Base-by-base conservation (phyloP, 2,329 filamentous ascomycete genomes). In the Colletotrichum cereale region DNA sequence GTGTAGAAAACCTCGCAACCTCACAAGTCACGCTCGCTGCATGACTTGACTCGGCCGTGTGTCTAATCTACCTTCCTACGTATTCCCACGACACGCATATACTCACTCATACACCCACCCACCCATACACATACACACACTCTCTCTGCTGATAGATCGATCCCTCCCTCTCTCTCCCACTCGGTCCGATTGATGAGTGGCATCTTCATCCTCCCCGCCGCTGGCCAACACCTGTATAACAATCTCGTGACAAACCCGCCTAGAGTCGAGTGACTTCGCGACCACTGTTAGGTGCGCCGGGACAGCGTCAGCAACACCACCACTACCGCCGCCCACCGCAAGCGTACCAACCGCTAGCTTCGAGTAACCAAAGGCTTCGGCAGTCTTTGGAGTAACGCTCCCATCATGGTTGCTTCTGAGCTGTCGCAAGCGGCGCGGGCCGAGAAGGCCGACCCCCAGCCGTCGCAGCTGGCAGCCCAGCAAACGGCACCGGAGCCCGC, bases 381-480 rank as follows among this genome's bases (percentile, higher is more conserved):
- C 50, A 26, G 38, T 56, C 47, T 31, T 56, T 26, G 38, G 26
- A 21, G 12, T 29, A 42, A 29, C 47, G 18, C 24, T 42, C 47
- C 8, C 56, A 58, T 36, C 52, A 83, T 83, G 82, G 79, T 79
- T 66, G 76, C 81, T 62, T 83, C 81, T 55, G 80, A 82, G 75
- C 75, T 84, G 63, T 73, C 73, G 42, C 73, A 74, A 64, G 66
- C 73, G 36, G 73, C 73, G 16, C 63, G 62, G 21, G 67, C 73
- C 26, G 73, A 70, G 36, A 65, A 71, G 24, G 52, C 58, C n/a
- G 57, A 52, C 44, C 47, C 57, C 29, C 53, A 34, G 78, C 78
- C 48, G 81, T 80, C 67, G 80, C 81, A 64, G 79, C 74, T 72
- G 76, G 77, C 62, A 75, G 67, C 61, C 64, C 74, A 55, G 74